Percentiles rank a stretch among this genome's conserved stretches.
Evolutionary conservation across 768 basidiomycete species (phyloP).

Genomic region (Amanita rimosa): DNA sequence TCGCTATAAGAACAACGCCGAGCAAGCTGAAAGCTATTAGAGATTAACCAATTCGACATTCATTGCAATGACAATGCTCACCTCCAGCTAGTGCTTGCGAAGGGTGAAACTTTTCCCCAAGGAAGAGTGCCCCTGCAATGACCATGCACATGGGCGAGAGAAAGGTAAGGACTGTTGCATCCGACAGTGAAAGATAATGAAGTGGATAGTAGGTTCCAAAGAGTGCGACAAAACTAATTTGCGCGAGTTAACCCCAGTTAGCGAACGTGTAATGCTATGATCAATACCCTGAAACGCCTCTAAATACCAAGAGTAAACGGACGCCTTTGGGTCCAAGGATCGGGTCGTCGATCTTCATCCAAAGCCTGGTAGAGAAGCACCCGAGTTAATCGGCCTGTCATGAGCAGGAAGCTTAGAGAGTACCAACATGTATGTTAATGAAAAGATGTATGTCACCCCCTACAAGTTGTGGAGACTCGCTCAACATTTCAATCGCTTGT

Average conservation of each 20-base stretch:
- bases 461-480: constrained; percentile 11
- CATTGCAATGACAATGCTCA: constrained; percentile 12
- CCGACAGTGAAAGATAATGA: constrained; percentile 66
- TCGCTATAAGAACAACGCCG: constrained; percentile 75
- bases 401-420: constrained; percentile 9
- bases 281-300: constrained; percentile 55
- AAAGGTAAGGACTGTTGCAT: constrained; percentile 71
- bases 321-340: constrained; percentile 62
- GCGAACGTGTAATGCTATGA: background rate
- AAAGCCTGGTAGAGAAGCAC: too few species aligned
- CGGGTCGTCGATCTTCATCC: constrained; percentile 30
- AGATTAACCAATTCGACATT: background rate
- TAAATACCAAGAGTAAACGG: constrained; percentile 37
- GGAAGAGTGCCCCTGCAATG: constrained; percentile 46
- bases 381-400: too few species aligned
- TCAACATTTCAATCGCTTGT: background rate
- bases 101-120: constrained; percentile 46
- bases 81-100: constrained; percentile 42
- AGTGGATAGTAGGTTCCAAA: constrained; percentile 63
- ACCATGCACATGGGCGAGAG: constrained; percentile 57
- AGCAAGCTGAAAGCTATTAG: constrained; percentile 50
- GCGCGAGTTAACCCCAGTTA: background rate
- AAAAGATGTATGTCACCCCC: constrained; percentile 42
- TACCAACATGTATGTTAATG: constrained; percentile 39
- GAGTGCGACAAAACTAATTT: constrained; percentile 55